Conservation (phyloP, 1,139 yeast genomes). For the Eremothecium sinecaudum region DNA sequence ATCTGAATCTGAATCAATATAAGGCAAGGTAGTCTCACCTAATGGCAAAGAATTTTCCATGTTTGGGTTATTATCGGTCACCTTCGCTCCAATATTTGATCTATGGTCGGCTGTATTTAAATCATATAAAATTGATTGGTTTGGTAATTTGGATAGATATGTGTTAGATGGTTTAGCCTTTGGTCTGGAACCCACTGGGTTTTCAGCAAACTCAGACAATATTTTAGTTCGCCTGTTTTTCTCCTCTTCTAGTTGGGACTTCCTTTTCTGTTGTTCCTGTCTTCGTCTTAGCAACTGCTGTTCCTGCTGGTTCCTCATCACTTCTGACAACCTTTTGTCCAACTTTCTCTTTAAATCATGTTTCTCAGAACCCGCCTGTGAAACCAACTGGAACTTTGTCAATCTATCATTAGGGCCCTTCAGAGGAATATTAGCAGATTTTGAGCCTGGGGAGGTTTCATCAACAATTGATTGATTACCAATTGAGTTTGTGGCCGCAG, state of each 20-base stretch:
- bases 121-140: slow-evolving; percentile 20
- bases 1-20: slow-evolving; percentile 26
- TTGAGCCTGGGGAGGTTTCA: slow-evolving; percentile 2
- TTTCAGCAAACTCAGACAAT: slow-evolving; percentile 13
- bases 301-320: slow-evolving; percentile 28
- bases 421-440: not conserved
- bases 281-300: slow-evolving; percentile 18
- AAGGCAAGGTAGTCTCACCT: slow-evolving; percentile 25
- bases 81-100: slow-evolving; percentile 18
- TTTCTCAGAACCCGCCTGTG: slow-evolving; percentile 20
- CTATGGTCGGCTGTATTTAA: slow-evolving; percentile 28
- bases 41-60: slow-evolving; percentile 2
- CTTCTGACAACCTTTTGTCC: slow-evolving; percentile 27
- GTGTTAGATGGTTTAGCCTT: slow-evolving; percentile 5
- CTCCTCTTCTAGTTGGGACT: slow-evolving; percentile 22
- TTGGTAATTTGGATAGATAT: slow-evolving; percentile 6
- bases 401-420: slow-evolving; percentile 14
- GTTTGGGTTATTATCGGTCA: slow-evolving; percentile 2
- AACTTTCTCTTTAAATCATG: slow-evolving; percentile 25
- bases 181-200: slow-evolving; percentile 5
- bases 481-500: not conserved
- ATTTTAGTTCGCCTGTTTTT: slow-evolving; percentile 18
- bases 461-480: not conserved
- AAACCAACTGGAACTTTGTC: slow-evolving; percentile 25
- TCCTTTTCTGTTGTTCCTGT: slow-evolving; percentile 22